Conservation (phyloP, 352 stramenopile genomes). For the Phytophthora pistaciae region DNA sequence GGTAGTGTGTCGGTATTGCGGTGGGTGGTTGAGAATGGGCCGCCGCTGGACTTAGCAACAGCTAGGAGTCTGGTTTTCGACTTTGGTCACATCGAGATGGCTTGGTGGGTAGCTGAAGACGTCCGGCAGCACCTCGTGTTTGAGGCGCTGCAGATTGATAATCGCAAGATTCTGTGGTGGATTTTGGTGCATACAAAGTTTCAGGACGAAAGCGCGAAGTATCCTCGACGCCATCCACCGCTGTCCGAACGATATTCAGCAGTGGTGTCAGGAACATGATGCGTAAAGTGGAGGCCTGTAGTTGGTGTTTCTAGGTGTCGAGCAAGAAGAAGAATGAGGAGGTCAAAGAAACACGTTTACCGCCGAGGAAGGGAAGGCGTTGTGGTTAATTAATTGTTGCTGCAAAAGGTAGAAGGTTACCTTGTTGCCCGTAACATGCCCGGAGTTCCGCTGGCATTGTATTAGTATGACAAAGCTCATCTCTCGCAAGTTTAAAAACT, state of each 20-base stretch:
- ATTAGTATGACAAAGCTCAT: too few relatives aligned
- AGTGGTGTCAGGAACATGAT: neutral
- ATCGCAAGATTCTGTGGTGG: neutral
- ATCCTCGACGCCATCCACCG: neutral
- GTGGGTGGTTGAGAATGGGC: neutral
- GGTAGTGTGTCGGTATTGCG: neutral
- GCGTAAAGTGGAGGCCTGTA: neutral
- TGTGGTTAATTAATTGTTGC: too few relatives aligned
- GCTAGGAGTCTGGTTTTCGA: neutral
- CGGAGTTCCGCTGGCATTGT: too few relatives aligned
- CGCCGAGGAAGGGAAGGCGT: too few relatives aligned
- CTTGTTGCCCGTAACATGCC: too few relatives aligned
- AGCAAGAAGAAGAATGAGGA: neutral
- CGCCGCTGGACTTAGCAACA: neutral
- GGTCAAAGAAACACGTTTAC: neutral
- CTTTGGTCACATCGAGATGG: neutral
- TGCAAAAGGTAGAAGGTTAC: too few relatives aligned
- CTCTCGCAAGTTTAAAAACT: too few relatives aligned
- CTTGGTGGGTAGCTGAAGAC: neutral
- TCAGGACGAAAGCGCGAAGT: neutral
- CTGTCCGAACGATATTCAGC: neutral
- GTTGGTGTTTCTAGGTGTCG: neutral
- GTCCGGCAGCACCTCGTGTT: neutral
- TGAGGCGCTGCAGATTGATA: neutral
- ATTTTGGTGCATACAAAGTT: neutral